phyloP scores from a whole-genome alignment of 495 filamentous ascomycete species.

The Annulohypoxylon maeteangense region DNA sequence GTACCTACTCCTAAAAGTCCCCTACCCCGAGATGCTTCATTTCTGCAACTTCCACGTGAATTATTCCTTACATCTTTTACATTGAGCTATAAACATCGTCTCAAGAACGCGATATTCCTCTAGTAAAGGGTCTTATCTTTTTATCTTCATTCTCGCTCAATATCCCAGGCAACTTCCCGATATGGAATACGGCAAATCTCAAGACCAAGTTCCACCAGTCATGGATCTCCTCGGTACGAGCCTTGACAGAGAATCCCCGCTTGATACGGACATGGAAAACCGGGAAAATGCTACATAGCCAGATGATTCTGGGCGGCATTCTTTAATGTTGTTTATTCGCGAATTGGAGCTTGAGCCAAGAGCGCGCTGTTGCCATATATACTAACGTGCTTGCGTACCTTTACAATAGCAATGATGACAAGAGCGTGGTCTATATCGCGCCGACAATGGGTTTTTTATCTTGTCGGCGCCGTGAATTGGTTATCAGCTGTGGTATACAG shows the following conservation, averaged over 20 bases:
- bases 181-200: constrained; percentile 34
- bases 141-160: neutral
- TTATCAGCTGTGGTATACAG: constrained; percentile 1
- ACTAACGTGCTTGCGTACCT: neutral
- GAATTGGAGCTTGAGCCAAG: neutral
- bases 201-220: constrained; percentile 24
- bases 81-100: neutral
- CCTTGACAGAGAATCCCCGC: constrained; percentile 20
- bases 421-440: neutral
- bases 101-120: neutral
- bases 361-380: neutral
- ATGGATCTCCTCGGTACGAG: constrained; percentile 26
- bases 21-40: neutral
- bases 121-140: neutral
- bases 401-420: constrained; percentile 9
- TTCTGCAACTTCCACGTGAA: neutral
- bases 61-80: neutral
- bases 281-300: constrained; percentile 24
- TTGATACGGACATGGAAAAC: constrained; percentile 16
- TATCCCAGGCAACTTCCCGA: constrained; percentile 22
- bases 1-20: neutral
- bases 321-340: neutral
- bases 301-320: neutral
- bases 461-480: constrained; percentile 7
- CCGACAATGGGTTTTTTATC: constrained; percentile 5